A percentile compares a stretch with the other conserved stretches of the same genome.
phyloP scores from a whole-genome alignment of 2,329 filamentous ascomycete genomes.

The Leptographium galeiforme region DNA sequence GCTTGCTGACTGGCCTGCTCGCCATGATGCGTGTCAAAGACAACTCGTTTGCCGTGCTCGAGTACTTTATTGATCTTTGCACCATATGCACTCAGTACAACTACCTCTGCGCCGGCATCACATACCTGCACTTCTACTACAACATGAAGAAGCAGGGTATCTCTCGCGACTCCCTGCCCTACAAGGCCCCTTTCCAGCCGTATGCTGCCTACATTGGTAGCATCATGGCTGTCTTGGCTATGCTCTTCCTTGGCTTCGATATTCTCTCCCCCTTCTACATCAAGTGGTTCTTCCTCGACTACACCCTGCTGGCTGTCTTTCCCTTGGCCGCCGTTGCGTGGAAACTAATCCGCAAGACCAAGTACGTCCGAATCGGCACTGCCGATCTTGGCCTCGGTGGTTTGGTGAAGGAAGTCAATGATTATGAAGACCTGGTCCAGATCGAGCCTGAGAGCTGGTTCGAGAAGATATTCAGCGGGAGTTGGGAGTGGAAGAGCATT shows the following conservation, averaged over 20 bases:
- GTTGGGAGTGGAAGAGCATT: neutral
- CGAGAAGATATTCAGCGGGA: neutral
- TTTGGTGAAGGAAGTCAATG: constrained; percentile 14
- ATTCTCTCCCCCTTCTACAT: neutral
- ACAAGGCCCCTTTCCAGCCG: constrained; percentile 28
- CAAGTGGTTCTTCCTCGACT: constrained; percentile 5
- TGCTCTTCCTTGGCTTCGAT: constrained; percentile 3
- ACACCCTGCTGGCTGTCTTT: constrained; percentile 1
- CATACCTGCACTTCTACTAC: constrained; percentile 44
- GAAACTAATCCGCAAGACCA: constrained; percentile 1
- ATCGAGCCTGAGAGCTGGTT: neutral
- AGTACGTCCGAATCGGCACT: constrained; percentile 3
- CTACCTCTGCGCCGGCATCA: constrained; percentile 42
- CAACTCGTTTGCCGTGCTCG: constrained; percentile 39
- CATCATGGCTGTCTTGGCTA: constrained; percentile 3
- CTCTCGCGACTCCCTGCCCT: constrained; percentile 37
- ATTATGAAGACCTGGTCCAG: constrained; percentile 21
- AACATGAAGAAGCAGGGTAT: constrained; percentile 41
- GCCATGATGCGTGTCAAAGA: constrained; percentile 48
- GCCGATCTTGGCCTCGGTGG: constrained; percentile 10
- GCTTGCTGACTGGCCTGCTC: constrained; percentile 47
- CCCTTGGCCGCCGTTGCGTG: neutral
- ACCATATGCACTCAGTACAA: constrained; percentile 48
- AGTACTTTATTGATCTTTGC: constrained; percentile 46
- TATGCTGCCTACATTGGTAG: constrained; percentile 8